A percentile compares a stretch with the other conserved stretches of the same genome.
phyloP scores from a whole-genome alignment of 257 asterid genomes.

The Plectranthus barbatus region DNA sequence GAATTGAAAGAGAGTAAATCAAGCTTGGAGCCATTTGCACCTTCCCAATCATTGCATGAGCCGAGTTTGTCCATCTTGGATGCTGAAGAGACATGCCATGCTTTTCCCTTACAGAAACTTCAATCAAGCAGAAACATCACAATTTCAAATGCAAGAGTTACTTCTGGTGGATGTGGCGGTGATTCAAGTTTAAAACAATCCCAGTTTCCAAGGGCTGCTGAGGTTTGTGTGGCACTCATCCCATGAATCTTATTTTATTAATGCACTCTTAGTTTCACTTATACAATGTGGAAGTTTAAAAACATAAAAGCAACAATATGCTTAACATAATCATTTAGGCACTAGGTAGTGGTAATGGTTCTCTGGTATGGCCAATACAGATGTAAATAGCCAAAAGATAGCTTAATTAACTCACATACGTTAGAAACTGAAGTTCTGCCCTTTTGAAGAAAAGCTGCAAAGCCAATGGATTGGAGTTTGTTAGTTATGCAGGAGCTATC shows the following conservation, averaged over 20 bases:
- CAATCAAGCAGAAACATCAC: conserved; percentile 27
- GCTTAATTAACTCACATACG: neutral
- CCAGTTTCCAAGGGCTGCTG: conserved; percentile 19
- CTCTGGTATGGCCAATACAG: neutral
- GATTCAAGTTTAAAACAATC: conserved; percentile 22
- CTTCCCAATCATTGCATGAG: conserved; percentile 28
- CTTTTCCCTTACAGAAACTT: conserved; percentile 45
- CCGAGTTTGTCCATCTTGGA: conserved; percentile 59
- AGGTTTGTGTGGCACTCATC: conserved; percentile 27
- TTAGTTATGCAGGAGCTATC: neutral
- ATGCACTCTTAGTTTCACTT: neutral
- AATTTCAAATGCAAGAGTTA: conserved; percentile 16
- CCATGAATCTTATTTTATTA: conserved; percentile 3
- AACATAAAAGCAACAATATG: neutral
- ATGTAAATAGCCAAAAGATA: neutral
- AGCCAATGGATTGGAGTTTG: neutral
- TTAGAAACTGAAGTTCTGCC: neutral
- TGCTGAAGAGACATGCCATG: conserved; percentile 98
- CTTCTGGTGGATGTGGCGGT: conserved; percentile 14
- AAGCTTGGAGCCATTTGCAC: conserved; percentile 23
- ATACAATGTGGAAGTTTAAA: neutral
- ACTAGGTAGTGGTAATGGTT: neutral
- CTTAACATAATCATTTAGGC: neutral
- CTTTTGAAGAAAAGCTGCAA: neutral
- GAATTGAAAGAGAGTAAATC: conserved; percentile 30